Percentiles rank a stretch among this genome's conserved stretches.
Conservation (phyloP, 352 stramenopile genomes). For the Hyphochytrium catenoides region DNA sequence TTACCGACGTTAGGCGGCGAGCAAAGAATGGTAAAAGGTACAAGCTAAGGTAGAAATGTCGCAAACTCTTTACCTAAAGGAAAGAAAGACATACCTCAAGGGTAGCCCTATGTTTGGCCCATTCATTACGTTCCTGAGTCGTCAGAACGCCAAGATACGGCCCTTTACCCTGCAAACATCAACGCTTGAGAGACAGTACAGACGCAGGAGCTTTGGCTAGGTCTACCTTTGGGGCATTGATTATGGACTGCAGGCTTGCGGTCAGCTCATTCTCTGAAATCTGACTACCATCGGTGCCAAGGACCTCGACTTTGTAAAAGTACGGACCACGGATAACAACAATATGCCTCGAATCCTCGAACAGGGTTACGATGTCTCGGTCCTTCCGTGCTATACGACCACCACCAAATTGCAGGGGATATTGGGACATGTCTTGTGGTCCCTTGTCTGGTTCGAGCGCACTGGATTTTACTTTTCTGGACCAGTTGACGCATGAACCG, state of each 20-base stretch:
- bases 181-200: not conserved
- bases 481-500: conserved; percentile 59
- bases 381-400: conserved; percentile 39
- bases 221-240: conserved; percentile 21
- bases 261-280: conserved; percentile 39
- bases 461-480: conserved; percentile 54
- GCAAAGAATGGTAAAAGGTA: no score
- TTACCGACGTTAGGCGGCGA: no score
- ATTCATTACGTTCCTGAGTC: conserved; percentile 51
- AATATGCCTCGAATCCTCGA: conserved; percentile 53
- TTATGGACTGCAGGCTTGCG: conserved; percentile 28
- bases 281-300: conserved; percentile 50
- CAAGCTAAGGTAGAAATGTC: no score
- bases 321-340: conserved; percentile 59
- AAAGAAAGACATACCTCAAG: no score
- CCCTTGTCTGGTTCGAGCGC: conserved; percentile 65
- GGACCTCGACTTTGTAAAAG: conserved; percentile 51
- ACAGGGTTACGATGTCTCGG: conserved; percentile 40
- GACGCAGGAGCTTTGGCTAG: conserved; percentile 23
- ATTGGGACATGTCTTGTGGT: conserved; percentile 58
- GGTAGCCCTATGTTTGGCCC: conserved; percentile 41
- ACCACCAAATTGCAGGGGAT: conserved; percentile 58
- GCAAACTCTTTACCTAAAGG: no score
- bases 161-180: not conserved
- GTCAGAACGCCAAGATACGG: conserved; percentile 23